Evolutionary conservation across 768 basidiomycete genomes (phyloP), one percentile per base, ranked within the genome.

Genomic region (Mrakia blollopis): DNA sequence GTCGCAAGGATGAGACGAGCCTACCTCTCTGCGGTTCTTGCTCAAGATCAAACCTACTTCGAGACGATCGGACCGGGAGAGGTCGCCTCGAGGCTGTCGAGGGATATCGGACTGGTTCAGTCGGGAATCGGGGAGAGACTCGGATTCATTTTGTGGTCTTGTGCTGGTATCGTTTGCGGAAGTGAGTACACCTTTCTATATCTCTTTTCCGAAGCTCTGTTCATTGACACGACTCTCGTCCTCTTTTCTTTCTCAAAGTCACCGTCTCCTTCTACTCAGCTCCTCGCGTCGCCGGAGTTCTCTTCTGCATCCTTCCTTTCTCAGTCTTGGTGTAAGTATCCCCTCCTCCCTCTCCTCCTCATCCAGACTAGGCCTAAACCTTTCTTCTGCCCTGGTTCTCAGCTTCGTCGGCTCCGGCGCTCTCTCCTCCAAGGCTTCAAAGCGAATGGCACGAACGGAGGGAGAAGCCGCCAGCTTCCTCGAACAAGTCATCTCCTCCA

Each of bases 401-500:
- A 57, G 57, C 28, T 68, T 68, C n/a, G 65, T 60, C 47, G 47
- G 47, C 2, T 50, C 47, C 47, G 47, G 47, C 18, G 47, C 47
- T 14, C 35, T 77, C 39, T 52, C 72, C 8, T 52, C 76, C 16
- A 37, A 37, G 4, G 76, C 72, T 3, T 32, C 70, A 2, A 52
- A 47, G 3, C 47, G 76, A 21, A 73, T 77, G n/a, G 52, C 76
- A 2, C 68, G 67, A 63, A 50, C 76, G 16, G 76, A 77, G 41
- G 76, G 76, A 6, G 62, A 65, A 11, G 76, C 76, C 0, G 60
- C 76, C 8, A 39, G 72, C 2, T 77, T 77, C 52, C 76, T 77
- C 50, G 82, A 83, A 71, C 81, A 82, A 57, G 76, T 82, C 52
- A 73, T 83, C 4, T 79, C 80, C 30, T 81, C 81, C 1, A 78